These are phyloP conservation scores for Diaporthe batatas DNA, from an alignment of 2,329 filamentous ascomycete genomes.

Conservation along the genomic window DNA sequence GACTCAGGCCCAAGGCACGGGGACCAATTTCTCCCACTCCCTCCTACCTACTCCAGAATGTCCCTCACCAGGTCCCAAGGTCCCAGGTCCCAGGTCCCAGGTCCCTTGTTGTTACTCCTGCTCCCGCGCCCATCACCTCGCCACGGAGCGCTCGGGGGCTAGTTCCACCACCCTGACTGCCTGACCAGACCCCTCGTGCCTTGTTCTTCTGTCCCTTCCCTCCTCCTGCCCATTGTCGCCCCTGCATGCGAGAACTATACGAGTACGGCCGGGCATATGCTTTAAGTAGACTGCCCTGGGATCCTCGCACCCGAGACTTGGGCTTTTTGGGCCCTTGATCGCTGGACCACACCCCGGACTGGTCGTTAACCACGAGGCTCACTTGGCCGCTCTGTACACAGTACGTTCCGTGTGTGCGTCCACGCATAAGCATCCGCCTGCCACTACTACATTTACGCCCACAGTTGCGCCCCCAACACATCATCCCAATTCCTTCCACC, in stretches of 20 bases:
- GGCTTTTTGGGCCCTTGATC: conserved; percentile 14
- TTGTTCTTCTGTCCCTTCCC: not conserved
- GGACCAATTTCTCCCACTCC: conserved; percentile 22
- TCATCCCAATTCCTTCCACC: not conserved
- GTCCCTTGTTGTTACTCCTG: too few species aligned
- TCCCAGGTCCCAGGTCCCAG: not conserved
- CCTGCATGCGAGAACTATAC: conserved; percentile 9
- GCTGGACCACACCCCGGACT: conserved; percentile 20
- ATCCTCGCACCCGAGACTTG: not conserved
- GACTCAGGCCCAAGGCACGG: conserved; percentile 16
- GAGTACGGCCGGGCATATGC: conserved; percentile 22
- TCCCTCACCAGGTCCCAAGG: conserved; percentile 11
- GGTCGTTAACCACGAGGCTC: not conserved
- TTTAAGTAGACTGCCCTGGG: not conserved
- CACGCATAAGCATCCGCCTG: conserved; percentile 6
- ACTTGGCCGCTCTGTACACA: conserved; percentile 13
- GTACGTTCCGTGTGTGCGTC: not conserved
- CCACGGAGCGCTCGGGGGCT: conserved; percentile 29
- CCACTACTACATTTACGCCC: not conserved
- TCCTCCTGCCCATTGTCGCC: not conserved
- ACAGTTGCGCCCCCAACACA: not conserved
- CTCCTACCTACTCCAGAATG: conserved; percentile 6
- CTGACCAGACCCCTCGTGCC: conserved; percentile 10
- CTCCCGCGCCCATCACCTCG: too few species aligned
- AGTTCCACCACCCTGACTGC: conserved; percentile 19